These are phyloP conservation scores for Asterochloris erici DNA, from an alignment of 139 green algal species.

Conservation along the genomic window DNA sequence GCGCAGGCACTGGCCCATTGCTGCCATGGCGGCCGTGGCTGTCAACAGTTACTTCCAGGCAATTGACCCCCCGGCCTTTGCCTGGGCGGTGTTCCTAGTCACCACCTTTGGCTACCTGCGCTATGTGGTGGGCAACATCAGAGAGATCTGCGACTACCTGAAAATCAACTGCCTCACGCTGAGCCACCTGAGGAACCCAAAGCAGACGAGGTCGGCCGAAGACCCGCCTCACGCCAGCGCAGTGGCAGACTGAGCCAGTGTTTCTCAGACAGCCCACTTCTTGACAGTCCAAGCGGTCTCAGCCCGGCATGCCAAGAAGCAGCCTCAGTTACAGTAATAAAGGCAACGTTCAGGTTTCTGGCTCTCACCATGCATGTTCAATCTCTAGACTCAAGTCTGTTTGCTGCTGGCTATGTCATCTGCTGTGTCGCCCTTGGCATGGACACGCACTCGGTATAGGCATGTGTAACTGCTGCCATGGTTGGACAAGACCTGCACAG, in stretches of 20 bases:
- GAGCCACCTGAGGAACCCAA: constrained; percentile 14
- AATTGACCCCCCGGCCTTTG: constrained; percentile 18
- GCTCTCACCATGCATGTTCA: background rate
- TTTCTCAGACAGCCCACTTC: background rate
- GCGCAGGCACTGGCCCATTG: constrained; percentile 31
- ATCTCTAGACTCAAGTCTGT: too few species aligned
- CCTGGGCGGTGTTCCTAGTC: constrained; percentile 26
- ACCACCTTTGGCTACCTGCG: constrained; percentile 62
- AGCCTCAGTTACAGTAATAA: background rate
- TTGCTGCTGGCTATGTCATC: background rate
- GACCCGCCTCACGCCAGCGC: background rate
- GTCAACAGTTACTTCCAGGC: constrained; percentile 26
- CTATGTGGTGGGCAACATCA: constrained; percentile 59
- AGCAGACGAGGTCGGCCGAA: background rate
- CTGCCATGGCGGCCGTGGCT: constrained; percentile 27
- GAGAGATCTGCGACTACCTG: constrained; percentile 72
- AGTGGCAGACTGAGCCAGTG: background rate
- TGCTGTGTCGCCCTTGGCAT: background rate
- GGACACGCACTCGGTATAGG: background rate
- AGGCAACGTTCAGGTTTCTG: background rate
- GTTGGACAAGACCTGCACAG: background rate
- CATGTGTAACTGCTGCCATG: background rate
- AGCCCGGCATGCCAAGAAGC: background rate
- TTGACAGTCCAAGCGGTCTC: background rate
- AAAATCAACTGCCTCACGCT: constrained; percentile 80